Conservation (phyloP, 2,329 filamentous ascomycete species). For the Chrysoporthe cubensis region DNA sequence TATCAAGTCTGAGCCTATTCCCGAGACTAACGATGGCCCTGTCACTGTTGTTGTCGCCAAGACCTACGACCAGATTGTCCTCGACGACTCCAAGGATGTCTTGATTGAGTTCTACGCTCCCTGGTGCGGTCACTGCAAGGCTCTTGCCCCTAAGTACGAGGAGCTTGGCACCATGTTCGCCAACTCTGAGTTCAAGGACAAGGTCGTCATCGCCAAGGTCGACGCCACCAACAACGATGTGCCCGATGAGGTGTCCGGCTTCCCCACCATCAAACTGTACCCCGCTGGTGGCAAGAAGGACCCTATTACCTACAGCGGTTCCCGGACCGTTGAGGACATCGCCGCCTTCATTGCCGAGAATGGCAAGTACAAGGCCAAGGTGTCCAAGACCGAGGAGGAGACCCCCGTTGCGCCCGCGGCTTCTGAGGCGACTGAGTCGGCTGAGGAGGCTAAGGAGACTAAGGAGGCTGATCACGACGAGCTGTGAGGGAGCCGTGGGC, state of each 20-base stretch:
- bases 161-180: slow-evolving; percentile 81
- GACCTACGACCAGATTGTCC: slow-evolving; percentile 88
- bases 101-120: slow-evolving; percentile 98
- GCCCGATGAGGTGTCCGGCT: slow-evolving; percentile 93
- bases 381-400: slow-evolving; percentile 60
- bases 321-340: slow-evolving; percentile 88
- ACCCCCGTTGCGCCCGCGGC: slow-evolving; percentile 54
- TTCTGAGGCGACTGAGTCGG: slow-evolving; percentile 54
- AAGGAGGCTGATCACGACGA: slow-evolving; percentile 69
- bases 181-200: slow-evolving; percentile 77
- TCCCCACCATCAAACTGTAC: slow-evolving; percentile 99
- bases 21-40: slow-evolving; percentile 88
- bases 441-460: slow-evolving; percentile 49
- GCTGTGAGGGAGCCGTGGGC: slow-evolving; percentile 60
- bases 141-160: slow-evolving; percentile 93
- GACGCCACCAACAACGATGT: slow-evolving; percentile 96
- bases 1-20: slow-evolving; percentile 98
- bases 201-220: slow-evolving; percentile 95
- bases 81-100: slow-evolving; percentile 95
- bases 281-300: slow-evolving; percentile 84
- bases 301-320: slow-evolving; percentile 84
- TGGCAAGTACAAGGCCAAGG: slow-evolving; percentile 83
- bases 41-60: slow-evolving; percentile 90
- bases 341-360: slow-evolving; percentile 93
- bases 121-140: slow-evolving; percentile 99